These are phyloP conservation scores for Trichoderma hamatum DNA, from an alignment of 2,329 filamentous ascomycete species.

Conservation along the genomic window DNA sequence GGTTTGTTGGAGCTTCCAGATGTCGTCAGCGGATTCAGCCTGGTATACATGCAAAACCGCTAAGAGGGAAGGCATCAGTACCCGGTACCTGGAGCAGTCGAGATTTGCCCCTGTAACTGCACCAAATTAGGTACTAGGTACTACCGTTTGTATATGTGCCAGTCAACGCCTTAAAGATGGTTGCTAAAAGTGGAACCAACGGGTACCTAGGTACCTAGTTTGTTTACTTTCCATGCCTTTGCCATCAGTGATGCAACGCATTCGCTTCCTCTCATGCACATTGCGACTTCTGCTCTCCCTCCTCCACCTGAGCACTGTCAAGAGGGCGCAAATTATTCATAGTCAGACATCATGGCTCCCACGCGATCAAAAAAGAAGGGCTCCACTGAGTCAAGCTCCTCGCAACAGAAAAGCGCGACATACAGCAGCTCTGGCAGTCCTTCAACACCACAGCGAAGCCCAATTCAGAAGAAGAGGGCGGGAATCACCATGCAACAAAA, in stretches of 20 bases:
- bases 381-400: slow-evolving; percentile 33
- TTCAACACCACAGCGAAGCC: slow-evolving; percentile 55
- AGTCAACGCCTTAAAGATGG: too few relatives aligned
- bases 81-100: neutral
- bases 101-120: neutral
- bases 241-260: slow-evolving; percentile 9
- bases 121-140: neutral
- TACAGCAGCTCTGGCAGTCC: slow-evolving; percentile 37
- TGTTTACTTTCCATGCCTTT: slow-evolving; percentile 21
- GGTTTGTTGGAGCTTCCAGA: slow-evolving; percentile 33
- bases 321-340: slow-evolving; percentile 10
- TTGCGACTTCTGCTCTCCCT: neutral
- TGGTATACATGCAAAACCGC: slow-evolving; percentile 33
- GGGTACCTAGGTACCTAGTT: neutral
- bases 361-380: slow-evolving; percentile 44
- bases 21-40: slow-evolving; percentile 53
- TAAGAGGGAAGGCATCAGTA: neutral
- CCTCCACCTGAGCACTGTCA: slow-evolving; percentile 21
- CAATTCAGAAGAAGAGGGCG: slow-evolving; percentile 62
- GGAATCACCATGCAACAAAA: slow-evolving; percentile 74
- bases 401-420: slow-evolving; percentile 29
- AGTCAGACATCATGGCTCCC: slow-evolving; percentile 49
- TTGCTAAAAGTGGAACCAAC: too few relatives aligned
- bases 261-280: neutral
- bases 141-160: too few relatives aligned